Evolutionary conservation across 257 asterid species (phyloP).

Genomic region (Cinchona pubescens): DNA sequence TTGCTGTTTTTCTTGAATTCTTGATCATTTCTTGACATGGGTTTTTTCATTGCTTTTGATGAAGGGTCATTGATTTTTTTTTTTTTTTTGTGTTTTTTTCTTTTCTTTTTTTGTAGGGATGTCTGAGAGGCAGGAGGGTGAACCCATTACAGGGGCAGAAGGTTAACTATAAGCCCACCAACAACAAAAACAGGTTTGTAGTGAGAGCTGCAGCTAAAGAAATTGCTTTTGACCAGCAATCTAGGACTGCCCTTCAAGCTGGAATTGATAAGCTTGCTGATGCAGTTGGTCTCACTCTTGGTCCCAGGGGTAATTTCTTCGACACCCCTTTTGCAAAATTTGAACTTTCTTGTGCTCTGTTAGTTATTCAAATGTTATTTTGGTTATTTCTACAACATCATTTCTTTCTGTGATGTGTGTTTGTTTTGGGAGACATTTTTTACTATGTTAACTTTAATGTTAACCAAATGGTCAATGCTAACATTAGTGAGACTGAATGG

Average conservation of each 20-base stretch:
- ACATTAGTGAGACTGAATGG: not conserved
- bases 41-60: too few species aligned
- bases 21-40: slow-evolving; percentile 10
- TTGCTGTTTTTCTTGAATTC: not conserved
- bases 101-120: slow-evolving; percentile 38
- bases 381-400: not conserved
- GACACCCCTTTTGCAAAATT: not conserved
- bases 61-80: not conserved
- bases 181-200: slow-evolving; percentile 56
- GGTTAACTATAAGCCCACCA: slow-evolving; percentile 43
- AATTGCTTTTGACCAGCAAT: slow-evolving; percentile 83
- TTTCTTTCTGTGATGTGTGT: too few species aligned
- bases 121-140: slow-evolving; percentile 52
- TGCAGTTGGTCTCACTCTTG: slow-evolving; percentile 92
- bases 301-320: slow-evolving; percentile 74
- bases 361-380: not conserved
- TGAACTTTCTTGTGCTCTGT: not conserved
- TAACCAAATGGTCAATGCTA: too few species aligned
- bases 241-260: slow-evolving; percentile 85
- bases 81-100: not conserved
- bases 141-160: slow-evolving; percentile 66
- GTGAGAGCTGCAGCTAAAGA: slow-evolving; percentile 90
- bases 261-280: slow-evolving; percentile 96
- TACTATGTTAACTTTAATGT: not conserved
- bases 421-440: not conserved